Evolutionary conservation across 495 filamentous ascomycete genomes (phyloP).

Genomic region (Ascobolus immersus): DNA sequence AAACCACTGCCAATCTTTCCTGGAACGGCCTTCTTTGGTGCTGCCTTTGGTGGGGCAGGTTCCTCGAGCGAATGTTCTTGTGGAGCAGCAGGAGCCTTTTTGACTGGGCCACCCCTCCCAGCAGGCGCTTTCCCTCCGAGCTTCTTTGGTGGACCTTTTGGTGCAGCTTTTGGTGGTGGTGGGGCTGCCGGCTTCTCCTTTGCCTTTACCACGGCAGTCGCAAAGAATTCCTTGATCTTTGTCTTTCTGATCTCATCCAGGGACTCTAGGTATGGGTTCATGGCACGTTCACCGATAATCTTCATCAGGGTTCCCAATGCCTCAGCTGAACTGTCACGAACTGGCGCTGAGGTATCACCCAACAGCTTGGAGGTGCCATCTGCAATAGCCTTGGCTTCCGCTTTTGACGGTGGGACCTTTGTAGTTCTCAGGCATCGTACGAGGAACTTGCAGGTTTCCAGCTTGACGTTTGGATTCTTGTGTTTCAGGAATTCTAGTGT

Average conservation of each 20-base stretch:
- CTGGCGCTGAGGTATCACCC: constrained; percentile 60
- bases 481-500: constrained; percentile 61
- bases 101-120: constrained; percentile 21
- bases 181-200: constrained; percentile 82
- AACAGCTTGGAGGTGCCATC: constrained; percentile 71
- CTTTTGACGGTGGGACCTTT: constrained; percentile 51
- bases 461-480: constrained; percentile 95
- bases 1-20: constrained; percentile 37
- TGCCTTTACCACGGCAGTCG: constrained; percentile 79
- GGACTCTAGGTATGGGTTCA: constrained; percentile 83
- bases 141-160: constrained; percentile 31
- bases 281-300: constrained; percentile 90
- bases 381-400: constrained; percentile 61
- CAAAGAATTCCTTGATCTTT: constrained; percentile 88
- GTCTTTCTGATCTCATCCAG: constrained; percentile 87
- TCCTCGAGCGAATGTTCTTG: constrained; percentile 21
- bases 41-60: constrained; percentile 18
- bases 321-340: constrained; percentile 72
- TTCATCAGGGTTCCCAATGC: constrained; percentile 91
- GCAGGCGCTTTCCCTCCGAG: constrained; percentile 21
- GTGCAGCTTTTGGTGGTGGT: constrained; percentile 36
- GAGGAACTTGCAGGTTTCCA: constrained; percentile 74
- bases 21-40: constrained; percentile 30
- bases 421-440: constrained; percentile 69
- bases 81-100: constrained; percentile 20